A percentile compares a stretch with the other conserved stretches of the same genome.
Conservation (phyloP, 2,329 filamentous ascomycete species). For the Tolypocladium endophyticum region DNA sequence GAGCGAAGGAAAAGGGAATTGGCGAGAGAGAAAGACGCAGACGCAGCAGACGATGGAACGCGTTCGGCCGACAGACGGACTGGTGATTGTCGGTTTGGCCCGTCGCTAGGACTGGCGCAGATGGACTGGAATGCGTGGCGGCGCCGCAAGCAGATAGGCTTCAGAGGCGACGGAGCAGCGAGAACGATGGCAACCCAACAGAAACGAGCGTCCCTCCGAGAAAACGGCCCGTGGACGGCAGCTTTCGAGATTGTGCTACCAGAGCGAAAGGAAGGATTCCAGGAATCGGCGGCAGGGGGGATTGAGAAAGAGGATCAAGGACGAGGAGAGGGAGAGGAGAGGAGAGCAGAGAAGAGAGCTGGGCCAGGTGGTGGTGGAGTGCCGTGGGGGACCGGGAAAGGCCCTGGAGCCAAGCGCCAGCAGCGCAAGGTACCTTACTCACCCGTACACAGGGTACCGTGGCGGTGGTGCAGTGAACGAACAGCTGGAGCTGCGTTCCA, state of each 20-base stretch:
- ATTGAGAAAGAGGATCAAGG: neutral
- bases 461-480: neutral
- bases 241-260: neutral
- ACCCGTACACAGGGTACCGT: too few relatives aligned
- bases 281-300: neutral
- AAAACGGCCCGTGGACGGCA: neutral
- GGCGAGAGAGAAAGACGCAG: neutral
- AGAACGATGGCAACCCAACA: neutral
- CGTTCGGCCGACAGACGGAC: neutral
- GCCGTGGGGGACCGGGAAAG: neutral
- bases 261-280: neutral
- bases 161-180: neutral
- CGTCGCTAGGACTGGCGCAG: neutral
- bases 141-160: constrained; percentile 5
- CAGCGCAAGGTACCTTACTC: too few relatives aligned
- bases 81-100: neutral
- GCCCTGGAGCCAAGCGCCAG: neutral
- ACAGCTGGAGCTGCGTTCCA: neutral
- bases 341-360: neutral
- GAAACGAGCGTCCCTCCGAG: neutral
- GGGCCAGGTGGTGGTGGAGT: neutral
- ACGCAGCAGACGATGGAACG: neutral
- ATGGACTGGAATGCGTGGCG: constrained; percentile 8
- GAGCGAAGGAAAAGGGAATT: neutral
- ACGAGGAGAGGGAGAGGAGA: neutral